Percentiles rank a stretch among this genome's conserved stretches.
Conservation (phyloP, 2,329 filamentous ascomycete genomes). For the Aspergillus piperis region DNA sequence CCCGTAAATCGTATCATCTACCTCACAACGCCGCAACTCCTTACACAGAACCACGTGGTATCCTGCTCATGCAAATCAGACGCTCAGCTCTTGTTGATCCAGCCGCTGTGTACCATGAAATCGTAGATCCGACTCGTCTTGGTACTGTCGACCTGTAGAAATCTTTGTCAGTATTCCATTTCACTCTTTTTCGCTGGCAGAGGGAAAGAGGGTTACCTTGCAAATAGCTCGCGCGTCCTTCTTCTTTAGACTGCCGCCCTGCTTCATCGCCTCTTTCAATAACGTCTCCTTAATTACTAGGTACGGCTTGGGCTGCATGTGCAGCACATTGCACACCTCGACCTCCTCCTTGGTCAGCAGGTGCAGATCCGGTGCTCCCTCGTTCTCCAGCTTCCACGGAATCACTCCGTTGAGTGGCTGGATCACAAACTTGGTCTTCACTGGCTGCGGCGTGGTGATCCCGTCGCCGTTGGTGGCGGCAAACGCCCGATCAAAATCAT, state of each 20-base stretch:
- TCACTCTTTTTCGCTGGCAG: neutral
- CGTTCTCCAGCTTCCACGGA: constrained; percentile 67
- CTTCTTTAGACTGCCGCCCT: constrained; percentile 86
- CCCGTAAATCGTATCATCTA: neutral
- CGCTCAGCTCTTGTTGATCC: constrained; percentile 77
- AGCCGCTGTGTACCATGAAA: constrained; percentile 89
- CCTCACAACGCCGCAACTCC: constrained; percentile 11
- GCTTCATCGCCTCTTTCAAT: constrained; percentile 86
- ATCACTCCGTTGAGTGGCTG: constrained; percentile 50
- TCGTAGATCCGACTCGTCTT: constrained; percentile 89
- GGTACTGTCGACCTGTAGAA: constrained; percentile 69
- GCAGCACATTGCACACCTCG: constrained; percentile 80
- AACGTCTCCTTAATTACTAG: constrained; percentile 90
- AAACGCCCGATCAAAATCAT: constrained; percentile 57
- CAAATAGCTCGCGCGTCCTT: constrained; percentile 89
- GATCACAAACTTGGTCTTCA: constrained; percentile 56
- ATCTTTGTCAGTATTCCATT: neutral
- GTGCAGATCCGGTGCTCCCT: constrained; percentile 76
- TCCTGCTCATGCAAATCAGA: neutral
- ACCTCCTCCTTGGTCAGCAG: constrained; percentile 80
- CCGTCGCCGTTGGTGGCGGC: constrained; percentile 50
- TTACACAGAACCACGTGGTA: constrained; percentile 6
- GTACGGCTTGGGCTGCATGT: constrained; percentile 91
- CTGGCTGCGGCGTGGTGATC: constrained; percentile 39
- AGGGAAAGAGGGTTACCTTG: constrained; percentile 42